Evolutionary conservation across 2,329 filamentous ascomycete species (phyloP), one percentile per base, ranked within the genome.

Genomic region (Phialophora tarda): DNA sequence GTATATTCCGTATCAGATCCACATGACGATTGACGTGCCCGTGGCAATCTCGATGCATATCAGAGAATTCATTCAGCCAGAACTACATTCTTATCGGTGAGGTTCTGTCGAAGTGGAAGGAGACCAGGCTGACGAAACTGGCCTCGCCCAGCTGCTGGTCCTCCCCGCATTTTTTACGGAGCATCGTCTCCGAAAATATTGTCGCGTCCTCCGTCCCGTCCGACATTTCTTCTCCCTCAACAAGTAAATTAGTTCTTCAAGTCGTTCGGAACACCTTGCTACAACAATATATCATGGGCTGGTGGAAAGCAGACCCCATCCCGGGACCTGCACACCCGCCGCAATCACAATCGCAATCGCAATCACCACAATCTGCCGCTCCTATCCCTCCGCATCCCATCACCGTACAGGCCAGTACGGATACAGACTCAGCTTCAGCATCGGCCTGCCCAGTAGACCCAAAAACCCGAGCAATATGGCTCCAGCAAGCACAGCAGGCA

Each of bases 381-480:
- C 69, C n/a, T 64, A 64, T 53, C 64, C 66, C 61, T 56, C 60
- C 69, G 14, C 76, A 75, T 48, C 63, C 74, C 63, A 71, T 75
- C 34, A 65, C 69, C 58, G 74, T 59, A 73, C 78, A 62, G 78
- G 81, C 70, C 68, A 32, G 38, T 6, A 44, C 38, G 21, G 17
- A 1, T n/a, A 44, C 14, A 44, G 38, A 44, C 38, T 8, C 38
- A 44, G 38, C 67, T 72, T 47, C 68, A 38, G 74, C 77, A 51
- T 78, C 78, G 48, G 83, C 83, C 65, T 98, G 95, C 75, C 95
- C 95, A 4, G 92, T 98, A 74, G 93, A 98, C 80, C 91, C 93
- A 80, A 91, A 92, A 74, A 90, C 92, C 60, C 90, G 95, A 74
- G 90, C 93, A 74, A 88, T 90, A 73, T 99, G 94, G 94, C 85